Conservation (phyloP, 192 early-diverging fungal genomes). For the Geranomyces michiganensis region DNA sequence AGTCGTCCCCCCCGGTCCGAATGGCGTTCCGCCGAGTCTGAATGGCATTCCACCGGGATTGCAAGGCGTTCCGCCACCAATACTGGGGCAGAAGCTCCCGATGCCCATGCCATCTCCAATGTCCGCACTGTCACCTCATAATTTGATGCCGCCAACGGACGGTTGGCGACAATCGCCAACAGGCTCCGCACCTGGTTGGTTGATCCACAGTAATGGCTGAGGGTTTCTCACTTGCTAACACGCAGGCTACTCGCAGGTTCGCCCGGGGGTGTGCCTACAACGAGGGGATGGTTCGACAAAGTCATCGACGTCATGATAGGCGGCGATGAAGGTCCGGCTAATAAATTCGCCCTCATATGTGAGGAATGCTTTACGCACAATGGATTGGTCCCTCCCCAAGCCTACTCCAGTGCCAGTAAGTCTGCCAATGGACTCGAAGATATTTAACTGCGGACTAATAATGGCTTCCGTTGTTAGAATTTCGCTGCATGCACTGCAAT, state of each 20-base stretch:
- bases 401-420: constrained; percentile 56
- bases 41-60: no score
- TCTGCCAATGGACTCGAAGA: neutral
- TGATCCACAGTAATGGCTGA: no score
- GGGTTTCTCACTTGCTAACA: no score
- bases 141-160: no score
- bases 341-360: constrained; percentile 94
- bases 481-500: constrained; percentile 43
- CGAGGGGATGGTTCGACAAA: constrained; percentile 81
- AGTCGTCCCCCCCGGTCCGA: no score
- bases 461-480: constrained; percentile 17
- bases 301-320: constrained; percentile 91
- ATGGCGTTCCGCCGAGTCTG: no score
- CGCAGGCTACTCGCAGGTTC: neutral
- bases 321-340: constrained; percentile 71
- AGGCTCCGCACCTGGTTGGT: no score
- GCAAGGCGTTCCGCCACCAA: no score
- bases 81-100: neutral
- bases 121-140: neutral
- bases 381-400: constrained; percentile 83
- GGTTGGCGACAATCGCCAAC: no score
- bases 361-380: constrained; percentile 89
- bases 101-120: neutral
- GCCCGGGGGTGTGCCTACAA: neutral
- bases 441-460: neutral